A percentile compares a stretch with the other conserved stretches of the same genome.
These are phyloP conservation scores for Aspergillus bertholletiae DNA, from an alignment of 495 filamentous ascomycete genomes.

Conservation along the genomic window DNA sequence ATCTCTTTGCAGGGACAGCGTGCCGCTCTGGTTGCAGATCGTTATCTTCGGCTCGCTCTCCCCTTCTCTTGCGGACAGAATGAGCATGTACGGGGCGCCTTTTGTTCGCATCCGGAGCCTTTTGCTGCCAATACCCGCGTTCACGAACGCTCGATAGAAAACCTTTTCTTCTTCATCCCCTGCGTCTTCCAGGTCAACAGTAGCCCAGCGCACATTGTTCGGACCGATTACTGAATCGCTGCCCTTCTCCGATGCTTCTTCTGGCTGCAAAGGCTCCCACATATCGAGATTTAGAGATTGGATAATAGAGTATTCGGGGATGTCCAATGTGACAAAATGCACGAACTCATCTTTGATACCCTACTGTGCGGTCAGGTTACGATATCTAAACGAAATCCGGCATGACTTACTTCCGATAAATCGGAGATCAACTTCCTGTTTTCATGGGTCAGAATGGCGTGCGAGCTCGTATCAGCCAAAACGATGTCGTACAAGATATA, in stretches of 20 bases:
- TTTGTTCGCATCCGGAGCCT: constrained; percentile 34
- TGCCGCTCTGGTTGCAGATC: constrained; percentile 41
- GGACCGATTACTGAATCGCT: constrained; percentile 17
- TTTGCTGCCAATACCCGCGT: constrained; percentile 39
- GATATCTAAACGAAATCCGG: background rate
- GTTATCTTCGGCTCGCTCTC: constrained; percentile 42
- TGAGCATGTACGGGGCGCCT: constrained; percentile 41
- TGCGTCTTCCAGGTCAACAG: constrained; percentile 37
- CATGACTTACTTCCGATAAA: constrained; percentile 30
- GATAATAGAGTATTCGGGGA: constrained; percentile 23
- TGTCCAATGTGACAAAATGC: constrained; percentile 28
- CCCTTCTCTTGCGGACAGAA: constrained; percentile 33
- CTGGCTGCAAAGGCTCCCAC: constrained; percentile 36
- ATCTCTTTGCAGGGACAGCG: constrained; percentile 35
- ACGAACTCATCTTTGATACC: constrained; percentile 33
- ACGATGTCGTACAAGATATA: constrained; percentile 41
- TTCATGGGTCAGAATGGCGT: constrained; percentile 28
- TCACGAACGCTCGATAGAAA: constrained; percentile 37
- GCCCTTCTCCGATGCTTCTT: constrained; percentile 22
- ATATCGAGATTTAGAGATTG: constrained; percentile 31
- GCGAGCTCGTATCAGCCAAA: constrained; percentile 22
- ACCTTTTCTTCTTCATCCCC: constrained; percentile 39
- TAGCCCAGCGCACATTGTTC: constrained; percentile 32
- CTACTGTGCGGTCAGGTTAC: constrained; percentile 11
- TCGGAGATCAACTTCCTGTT: constrained; percentile 39